phyloP scores from a whole-genome alignment of 352 stramenopile genomes.

The Globisporangium takayamanum region DNA sequence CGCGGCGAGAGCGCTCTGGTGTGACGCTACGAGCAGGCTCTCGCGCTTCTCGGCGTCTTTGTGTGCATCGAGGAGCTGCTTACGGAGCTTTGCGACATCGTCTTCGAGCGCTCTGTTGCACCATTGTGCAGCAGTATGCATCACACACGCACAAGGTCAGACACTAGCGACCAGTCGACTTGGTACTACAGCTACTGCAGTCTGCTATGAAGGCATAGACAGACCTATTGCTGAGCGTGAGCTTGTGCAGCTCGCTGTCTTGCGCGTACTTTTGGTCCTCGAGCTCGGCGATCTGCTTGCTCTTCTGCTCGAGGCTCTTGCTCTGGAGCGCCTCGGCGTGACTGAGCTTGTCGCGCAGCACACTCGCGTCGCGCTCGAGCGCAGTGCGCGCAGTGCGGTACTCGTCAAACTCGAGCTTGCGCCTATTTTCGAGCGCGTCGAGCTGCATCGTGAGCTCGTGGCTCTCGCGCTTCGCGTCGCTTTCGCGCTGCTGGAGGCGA shows the following conservation, averaged over 20 bases:
- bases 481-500: slow-evolving; percentile 52
- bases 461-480: slow-evolving; percentile 42
- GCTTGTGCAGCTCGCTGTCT: slow-evolving; percentile 45
- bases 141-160: neutral
- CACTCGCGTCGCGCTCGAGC: slow-evolving; percentile 48
- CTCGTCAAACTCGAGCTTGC: slow-evolving; percentile 66
- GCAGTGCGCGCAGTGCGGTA: slow-evolving; percentile 37
- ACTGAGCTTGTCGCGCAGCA: slow-evolving; percentile 46
- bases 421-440: slow-evolving; percentile 57
- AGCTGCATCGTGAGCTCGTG: slow-evolving; percentile 64
- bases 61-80: slow-evolving; percentile 40
- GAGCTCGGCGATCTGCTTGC: slow-evolving; percentile 45
- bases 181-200: neutral
- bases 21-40: slow-evolving; percentile 21
- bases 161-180: neutral
- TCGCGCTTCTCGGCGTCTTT: slow-evolving; percentile 42
- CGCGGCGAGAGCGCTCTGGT: slow-evolving; percentile 30
- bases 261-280: slow-evolving; percentile 59
- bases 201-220: too few relatives aligned
- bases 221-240: slow-evolving; percentile 32
- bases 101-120: slow-evolving; percentile 18
- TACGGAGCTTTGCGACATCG: slow-evolving; percentile 46
- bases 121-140: neutral
- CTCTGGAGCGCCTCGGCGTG: slow-evolving; percentile 35
- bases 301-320: slow-evolving; percentile 45